A percentile compares a stretch with the other conserved stretches of the same genome.
Evolutionary conservation across 257 asterid species (phyloP).

Genomic region (Solanum pennellii): DNA sequence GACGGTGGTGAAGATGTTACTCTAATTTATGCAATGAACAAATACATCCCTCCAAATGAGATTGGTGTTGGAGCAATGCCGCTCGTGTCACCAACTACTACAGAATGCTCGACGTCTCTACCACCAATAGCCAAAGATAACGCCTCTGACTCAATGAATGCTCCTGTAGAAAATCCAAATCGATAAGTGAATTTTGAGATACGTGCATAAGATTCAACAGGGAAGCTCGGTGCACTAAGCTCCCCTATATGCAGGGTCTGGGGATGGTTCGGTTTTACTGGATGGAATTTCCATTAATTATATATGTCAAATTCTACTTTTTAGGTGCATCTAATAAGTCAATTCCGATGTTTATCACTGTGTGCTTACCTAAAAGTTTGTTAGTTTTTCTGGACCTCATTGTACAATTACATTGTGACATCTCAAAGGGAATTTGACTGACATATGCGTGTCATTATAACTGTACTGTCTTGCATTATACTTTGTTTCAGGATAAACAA

Average conservation of each 20-base stretch:
- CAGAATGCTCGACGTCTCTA: neutral
- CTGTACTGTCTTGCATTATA: neutral
- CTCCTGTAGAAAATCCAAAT: neutral
- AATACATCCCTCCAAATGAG: slow-evolving; percentile 24
- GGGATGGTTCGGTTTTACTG: neutral
- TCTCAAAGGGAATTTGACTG: neutral
- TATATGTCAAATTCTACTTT: neutral
- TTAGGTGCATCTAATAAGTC: neutral
- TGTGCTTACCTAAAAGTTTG: neutral
- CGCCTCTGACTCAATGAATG: neutral
- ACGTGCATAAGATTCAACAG: neutral
- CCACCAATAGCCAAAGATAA: neutral
- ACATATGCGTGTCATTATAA: neutral
- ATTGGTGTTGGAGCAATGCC: slow-evolving; percentile 38
- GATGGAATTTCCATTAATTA: neutral
- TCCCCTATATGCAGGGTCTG: neutral
- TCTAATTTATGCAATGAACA: slow-evolving; percentile 17
- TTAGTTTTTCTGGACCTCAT: neutral
- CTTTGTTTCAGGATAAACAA: neutral
- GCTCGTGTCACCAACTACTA: neutral
- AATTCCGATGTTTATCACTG: neutral
- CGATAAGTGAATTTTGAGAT: neutral
- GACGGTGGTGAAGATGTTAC: slow-evolving; percentile 6
- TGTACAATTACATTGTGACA: neutral
- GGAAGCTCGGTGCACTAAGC: neutral